Evolutionary conservation across 1,284 basidiomycete genomes (phyloP), one percentile per base, ranked within the genome.

Genomic region (Naganishia liquefaciens): DNA sequence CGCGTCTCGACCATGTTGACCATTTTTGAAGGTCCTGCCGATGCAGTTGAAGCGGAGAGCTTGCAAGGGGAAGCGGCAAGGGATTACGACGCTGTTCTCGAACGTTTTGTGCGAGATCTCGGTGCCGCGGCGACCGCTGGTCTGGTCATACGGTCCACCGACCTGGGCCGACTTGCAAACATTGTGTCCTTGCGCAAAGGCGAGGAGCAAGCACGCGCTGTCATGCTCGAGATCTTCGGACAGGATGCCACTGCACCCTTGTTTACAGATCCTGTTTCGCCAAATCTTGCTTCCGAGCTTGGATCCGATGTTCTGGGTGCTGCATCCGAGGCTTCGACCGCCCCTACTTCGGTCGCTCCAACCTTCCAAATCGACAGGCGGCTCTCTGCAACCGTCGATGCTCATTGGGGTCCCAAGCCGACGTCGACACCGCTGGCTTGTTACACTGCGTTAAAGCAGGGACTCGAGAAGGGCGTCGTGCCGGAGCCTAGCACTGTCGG

Each of bases 61-160:
- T 52, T 70, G 65, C 71, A 57, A 30, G 68, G 50, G 65, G 68
- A n/a, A 64, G 70, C 60, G 11, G 44, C 66, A n/a, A 72, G 70
- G 17, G 71, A 72, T 4, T 66, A 58, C 51, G 72, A 73, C 63
- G 54, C 64, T 2, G 69, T 67, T 0, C 77, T 88, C 46, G 87
- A 88, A 71, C 75, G 81, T 62, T 68, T 88, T 1, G 84, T 82
- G 61, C 72, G 74, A 13, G 73, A 77, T 51, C 74, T 84, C 50
- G 72, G 79, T 39, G 70, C 74, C 17, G 72, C 75, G 15, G 13
- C 39, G 9, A 13, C 53, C 15, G 25, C 42, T 42, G 44, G 79
- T 46, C 74, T 83, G 4, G 71, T 81, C 54, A 72, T 77, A 17
- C 77, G 79, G 10, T 84, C 84, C 62, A 71, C 83, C 40, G 73